phyloP scores from a whole-genome alignment of 257 asterid genomes.

The Paulownia fortunei region DNA sequence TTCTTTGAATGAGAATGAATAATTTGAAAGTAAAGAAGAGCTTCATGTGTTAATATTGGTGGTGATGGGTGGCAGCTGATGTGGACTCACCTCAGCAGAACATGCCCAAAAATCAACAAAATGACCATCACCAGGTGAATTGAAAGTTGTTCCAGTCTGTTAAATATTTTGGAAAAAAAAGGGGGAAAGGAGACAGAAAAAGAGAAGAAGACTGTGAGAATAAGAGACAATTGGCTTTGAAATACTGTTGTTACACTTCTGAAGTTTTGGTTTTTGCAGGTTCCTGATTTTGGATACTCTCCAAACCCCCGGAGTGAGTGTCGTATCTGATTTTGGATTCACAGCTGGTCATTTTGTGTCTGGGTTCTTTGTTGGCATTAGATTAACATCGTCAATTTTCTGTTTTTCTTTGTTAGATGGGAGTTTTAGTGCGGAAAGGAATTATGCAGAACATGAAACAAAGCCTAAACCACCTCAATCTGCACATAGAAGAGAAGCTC shows the following conservation, averaged over 20 bases:
- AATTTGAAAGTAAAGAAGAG: conserved; percentile 31
- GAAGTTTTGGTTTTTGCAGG: conserved; percentile 54
- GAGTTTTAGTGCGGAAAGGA: conserved; percentile 76
- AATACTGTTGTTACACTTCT: conserved; percentile 26
- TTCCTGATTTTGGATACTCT: conserved; percentile 76
- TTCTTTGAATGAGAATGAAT: conserved; percentile 27
- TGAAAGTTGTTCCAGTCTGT: conserved; percentile 34
- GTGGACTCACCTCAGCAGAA: conserved; percentile 96
- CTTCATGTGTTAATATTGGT: conserved; percentile 41
- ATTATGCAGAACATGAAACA: conserved; percentile 58
- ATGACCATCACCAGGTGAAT: conserved; percentile 90
- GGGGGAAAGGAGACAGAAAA: conserved; percentile 2
- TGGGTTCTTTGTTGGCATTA: background rate
- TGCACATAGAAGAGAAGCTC: conserved; percentile 58
- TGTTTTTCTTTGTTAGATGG: conserved; percentile 58
- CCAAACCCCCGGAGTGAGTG: conserved; percentile 84
- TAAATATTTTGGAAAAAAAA: conserved; percentile 22
- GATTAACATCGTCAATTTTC: conserved; percentile 6
- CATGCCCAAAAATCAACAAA: conserved; percentile 62
- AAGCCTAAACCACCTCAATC: conserved; percentile 68
- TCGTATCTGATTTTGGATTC: conserved; percentile 32
- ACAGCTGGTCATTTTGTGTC: background rate
- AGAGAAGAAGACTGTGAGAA: background rate
- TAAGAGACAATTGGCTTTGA: conserved; percentile 17
- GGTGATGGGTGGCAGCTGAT: conserved; percentile 73